Percentiles rank a stretch among this genome's conserved stretches.
Evolutionary conservation across 257 asterid species (phyloP).

Genomic region (Verbena officinalis): DNA sequence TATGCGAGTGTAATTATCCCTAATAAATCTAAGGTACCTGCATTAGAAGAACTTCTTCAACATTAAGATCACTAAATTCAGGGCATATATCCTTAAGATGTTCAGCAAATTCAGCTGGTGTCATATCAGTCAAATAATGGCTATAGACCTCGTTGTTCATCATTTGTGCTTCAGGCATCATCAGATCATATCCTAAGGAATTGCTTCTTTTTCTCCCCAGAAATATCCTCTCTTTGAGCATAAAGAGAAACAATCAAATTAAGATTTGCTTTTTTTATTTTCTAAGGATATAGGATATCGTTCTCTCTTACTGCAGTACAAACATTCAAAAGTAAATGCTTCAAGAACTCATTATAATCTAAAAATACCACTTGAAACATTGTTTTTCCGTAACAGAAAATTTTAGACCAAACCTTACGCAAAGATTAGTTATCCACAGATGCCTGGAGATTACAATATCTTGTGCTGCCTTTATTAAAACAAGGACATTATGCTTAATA

Average conservation of each 20-base stretch:
- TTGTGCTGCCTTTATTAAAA: constrained; percentile 15
- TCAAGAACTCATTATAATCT: not conserved
- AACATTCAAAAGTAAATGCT: not conserved
- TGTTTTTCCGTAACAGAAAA: not conserved
- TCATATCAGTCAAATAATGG: constrained; percentile 50
- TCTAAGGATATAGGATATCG: not conserved
- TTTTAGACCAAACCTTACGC: constrained; percentile 7
- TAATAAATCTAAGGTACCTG: constrained; percentile 40
- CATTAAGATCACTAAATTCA: constrained; percentile 74
- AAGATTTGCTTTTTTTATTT: not conserved
- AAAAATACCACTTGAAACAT: constrained; percentile 5
- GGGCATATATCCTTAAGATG: constrained; percentile 70
- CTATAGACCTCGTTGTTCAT: constrained; percentile 46
- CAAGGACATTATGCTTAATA: constrained; percentile 1
- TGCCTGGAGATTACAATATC: not conserved
- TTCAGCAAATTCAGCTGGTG: constrained; percentile 75
- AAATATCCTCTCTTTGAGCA: constrained; percentile 24
- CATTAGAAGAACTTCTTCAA: constrained; percentile 73
- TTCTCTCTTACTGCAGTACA: not conserved
- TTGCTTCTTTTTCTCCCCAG: constrained; percentile 7
- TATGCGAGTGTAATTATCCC: too few species aligned
- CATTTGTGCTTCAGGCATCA: constrained; percentile 45
- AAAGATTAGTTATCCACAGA: constrained; percentile 16
- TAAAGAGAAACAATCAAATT: not conserved
- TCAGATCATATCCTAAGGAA: constrained; percentile 13